Conservation (phyloP, 2,329 filamentous ascomycete genomes). For the Nemania sp. region DNA sequence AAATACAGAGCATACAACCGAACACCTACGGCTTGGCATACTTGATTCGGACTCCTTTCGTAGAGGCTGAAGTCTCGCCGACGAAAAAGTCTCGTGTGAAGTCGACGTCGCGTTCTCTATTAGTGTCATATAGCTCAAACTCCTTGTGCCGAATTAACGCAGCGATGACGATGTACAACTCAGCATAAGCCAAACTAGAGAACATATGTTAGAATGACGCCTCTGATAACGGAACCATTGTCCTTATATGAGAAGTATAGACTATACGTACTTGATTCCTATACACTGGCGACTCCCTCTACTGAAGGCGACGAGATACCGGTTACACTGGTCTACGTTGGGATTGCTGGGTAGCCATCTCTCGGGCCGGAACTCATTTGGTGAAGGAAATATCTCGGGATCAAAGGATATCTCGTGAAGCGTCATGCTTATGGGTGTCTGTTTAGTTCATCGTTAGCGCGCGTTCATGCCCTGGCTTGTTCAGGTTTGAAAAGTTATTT, state of each 20-base stretch:
- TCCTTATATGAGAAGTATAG: too few relatives aligned
- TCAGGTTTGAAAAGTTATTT: too few relatives aligned
- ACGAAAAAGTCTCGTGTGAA: constrained; percentile 40
- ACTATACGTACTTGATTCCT: constrained; percentile 41
- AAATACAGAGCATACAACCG: too few relatives aligned
- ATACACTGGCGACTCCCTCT: constrained; percentile 38
- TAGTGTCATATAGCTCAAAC: constrained; percentile 33
- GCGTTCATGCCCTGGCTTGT: neutral
- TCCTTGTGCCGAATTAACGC: constrained; percentile 29
- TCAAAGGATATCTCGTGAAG: constrained; percentile 38
- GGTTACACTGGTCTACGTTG: constrained; percentile 35
- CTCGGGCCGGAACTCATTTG: constrained; percentile 36
- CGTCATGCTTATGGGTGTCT: constrained; percentile 41
- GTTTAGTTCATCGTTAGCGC: neutral
- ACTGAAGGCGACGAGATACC: constrained; percentile 32
- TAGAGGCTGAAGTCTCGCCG: constrained; percentile 34
- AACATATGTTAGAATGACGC: constrained; percentile 1
- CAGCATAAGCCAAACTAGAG: constrained; percentile 35
- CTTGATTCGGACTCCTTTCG: constrained; percentile 34
- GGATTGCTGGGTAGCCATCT: constrained; percentile 39
- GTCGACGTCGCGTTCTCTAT: constrained; percentile 39
- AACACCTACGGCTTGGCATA: constrained; percentile 16
- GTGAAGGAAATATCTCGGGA: constrained; percentile 34
- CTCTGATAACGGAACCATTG: too few relatives aligned
- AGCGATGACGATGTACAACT: constrained; percentile 38